Conservation (phyloP, 192 early-diverging fungal genomes). For the Coemansia sp. region DNA sequence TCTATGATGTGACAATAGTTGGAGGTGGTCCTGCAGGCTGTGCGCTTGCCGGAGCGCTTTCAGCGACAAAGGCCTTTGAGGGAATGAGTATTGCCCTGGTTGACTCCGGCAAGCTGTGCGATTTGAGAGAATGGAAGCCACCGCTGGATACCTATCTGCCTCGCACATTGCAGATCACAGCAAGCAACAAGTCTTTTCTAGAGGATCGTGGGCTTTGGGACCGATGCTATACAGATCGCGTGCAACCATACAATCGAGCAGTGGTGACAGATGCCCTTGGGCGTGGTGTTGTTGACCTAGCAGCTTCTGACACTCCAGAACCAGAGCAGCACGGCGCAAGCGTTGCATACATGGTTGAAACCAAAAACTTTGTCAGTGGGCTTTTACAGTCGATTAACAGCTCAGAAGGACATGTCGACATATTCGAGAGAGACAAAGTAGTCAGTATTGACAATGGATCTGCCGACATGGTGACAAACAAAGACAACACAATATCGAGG, state of each 20-base stretch:
- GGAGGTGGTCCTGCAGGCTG: conserved; percentile 89
- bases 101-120: conserved; percentile 71
- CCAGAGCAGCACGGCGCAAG: conserved; percentile 11
- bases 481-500: neutral
- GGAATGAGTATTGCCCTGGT: conserved; percentile 70
- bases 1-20: conserved; percentile 84
- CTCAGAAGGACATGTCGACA: conserved; percentile 50
- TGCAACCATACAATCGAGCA: conserved; percentile 59
- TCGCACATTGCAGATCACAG: conserved; percentile 80
- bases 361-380: conserved; percentile 73
- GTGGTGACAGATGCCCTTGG: conserved; percentile 48
- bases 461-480: neutral
- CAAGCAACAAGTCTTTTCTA: conserved; percentile 46
- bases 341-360: conserved; percentile 89
- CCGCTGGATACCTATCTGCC: conserved; percentile 67
- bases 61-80: conserved; percentile 12
- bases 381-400: conserved; percentile 58
- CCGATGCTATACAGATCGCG: conserved; percentile 60
- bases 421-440: conserved; percentile 73
- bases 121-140: conserved; percentile 57
- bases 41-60: conserved; percentile 75
- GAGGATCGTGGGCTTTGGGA: conserved; percentile 66
- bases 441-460: conserved; percentile 45
- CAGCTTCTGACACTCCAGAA: neutral
- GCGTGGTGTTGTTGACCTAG: conserved; percentile 15